Percentiles rank a stretch among this genome's conserved stretches.
These are phyloP conservation scores for Dryas octopetala DNA, from an alignment of 306 rosid genomes.

Conservation along the genomic window DNA sequence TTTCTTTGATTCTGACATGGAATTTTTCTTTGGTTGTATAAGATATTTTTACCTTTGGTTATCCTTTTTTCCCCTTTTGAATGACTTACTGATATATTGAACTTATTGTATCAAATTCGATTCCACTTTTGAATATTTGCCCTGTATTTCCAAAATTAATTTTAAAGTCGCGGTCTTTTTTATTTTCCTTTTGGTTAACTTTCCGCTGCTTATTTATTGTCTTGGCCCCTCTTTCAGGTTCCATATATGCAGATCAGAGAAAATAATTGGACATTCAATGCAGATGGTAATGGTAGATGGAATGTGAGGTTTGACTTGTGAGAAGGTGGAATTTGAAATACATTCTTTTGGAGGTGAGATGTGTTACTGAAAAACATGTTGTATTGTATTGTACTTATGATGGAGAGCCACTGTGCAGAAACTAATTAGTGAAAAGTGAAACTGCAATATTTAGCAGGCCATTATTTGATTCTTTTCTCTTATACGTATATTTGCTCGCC, in stretches of 20 bases:
- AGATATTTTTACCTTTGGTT: background rate
- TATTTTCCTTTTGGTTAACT: background rate
- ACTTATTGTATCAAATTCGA: background rate
- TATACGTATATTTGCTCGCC: background rate
- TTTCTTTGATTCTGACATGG: no score
- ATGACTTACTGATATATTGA: background rate
- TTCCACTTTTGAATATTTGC: background rate
- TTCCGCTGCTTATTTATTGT: constrained; percentile 7
- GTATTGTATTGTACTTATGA: constrained; percentile 25
- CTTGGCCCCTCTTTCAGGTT: constrained; percentile 48
- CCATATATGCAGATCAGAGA: constrained; percentile 97
- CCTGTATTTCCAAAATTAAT: background rate
- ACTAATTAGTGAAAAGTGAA: background rate
- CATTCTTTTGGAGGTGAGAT: constrained; percentile 24
- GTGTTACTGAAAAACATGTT: constrained; percentile 20
- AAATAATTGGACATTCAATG: constrained; percentile 89
- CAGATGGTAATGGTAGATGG: constrained; percentile 85
- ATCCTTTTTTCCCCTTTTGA: background rate
- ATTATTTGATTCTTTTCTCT: background rate
- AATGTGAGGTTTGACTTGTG: constrained; percentile 79
- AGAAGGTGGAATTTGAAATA: constrained; percentile 33
- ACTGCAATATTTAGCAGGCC: background rate
- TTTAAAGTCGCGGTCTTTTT: background rate
- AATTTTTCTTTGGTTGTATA: background rate
- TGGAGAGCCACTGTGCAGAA: constrained; percentile 14